Conservation (phyloP, 2,329 filamentous ascomycete species). For the Polytolypa hystricis region DNA sequence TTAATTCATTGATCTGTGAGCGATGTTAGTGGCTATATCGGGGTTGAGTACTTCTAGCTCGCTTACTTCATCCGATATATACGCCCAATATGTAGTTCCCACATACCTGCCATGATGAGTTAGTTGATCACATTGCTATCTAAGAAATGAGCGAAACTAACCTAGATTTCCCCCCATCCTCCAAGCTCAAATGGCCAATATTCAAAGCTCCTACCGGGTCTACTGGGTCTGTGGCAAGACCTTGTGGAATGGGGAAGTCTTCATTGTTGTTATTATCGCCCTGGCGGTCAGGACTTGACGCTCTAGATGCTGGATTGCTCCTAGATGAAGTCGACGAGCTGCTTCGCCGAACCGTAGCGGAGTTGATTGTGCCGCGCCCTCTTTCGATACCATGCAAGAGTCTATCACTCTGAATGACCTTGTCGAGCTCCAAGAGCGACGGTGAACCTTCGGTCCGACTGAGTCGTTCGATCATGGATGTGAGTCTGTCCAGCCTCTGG, state of each 20-base stretch:
- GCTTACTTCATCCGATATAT: conserved; percentile 33
- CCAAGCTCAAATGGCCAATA: conserved; percentile 32
- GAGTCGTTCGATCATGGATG: conserved; percentile 34
- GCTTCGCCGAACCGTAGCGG: neutral
- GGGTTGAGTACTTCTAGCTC: neutral
- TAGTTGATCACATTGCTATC: neutral
- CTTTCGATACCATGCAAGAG: neutral
- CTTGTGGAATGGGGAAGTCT: conserved; percentile 33
- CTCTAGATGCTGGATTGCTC: conserved; percentile 11
- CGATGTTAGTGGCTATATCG: conserved; percentile 9
- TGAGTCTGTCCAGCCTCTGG: conserved; percentile 33
- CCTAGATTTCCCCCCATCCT: conserved; percentile 32
- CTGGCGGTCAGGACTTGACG: conserved; percentile 24
- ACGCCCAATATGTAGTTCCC: conserved; percentile 36
- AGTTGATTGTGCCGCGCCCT: neutral
- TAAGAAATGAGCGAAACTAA: conserved; percentile 5
- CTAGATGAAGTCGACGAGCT: conserved; percentile 3
- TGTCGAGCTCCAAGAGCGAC: conserved; percentile 12
- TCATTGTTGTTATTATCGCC: conserved; percentile 25
- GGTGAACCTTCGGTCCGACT: conserved; percentile 23
- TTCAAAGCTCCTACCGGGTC: conserved; percentile 33
- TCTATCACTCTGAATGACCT: conserved; percentile 5
- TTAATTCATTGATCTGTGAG: conserved; percentile 32
- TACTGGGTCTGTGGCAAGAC: conserved; percentile 31
- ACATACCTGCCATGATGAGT: too few species aligned